phyloP scores from a whole-genome alignment of 1,139 yeast genomes.

The Lodderomyces orthopsilosis region DNA sequence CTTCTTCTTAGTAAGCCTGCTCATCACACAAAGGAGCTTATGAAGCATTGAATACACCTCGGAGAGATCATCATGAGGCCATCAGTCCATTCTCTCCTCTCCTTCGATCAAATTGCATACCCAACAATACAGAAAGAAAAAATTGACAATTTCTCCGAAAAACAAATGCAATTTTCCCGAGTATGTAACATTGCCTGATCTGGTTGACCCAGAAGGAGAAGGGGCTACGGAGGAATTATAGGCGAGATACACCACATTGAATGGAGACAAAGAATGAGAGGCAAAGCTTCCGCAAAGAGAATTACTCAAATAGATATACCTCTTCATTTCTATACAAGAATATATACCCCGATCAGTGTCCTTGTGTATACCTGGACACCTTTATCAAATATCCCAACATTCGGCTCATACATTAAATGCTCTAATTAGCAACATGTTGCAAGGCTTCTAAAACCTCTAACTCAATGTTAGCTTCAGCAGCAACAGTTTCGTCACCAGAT shows the following conservation, averaged over 20 bases:
- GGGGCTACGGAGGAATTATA: neutral
- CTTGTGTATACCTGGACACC: neutral
- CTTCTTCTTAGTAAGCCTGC: too few relatives aligned
- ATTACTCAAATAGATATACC: too few relatives aligned
- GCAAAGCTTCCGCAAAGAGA: too few relatives aligned
- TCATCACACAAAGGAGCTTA: too few relatives aligned
- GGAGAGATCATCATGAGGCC: neutral
- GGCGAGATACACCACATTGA: neutral
- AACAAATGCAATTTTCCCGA: neutral
- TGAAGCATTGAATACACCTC: too few relatives aligned
- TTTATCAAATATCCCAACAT: neutral
- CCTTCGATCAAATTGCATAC: neutral
- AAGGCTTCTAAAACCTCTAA: conserved; percentile 95
- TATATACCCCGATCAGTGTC: neutral
- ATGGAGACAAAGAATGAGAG: neutral
- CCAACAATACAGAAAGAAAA: neutral
- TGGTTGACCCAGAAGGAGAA: neutral
- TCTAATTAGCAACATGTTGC: conserved; percentile 80
- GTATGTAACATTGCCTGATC: neutral
- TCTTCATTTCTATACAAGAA: neutral
- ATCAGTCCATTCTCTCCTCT: neutral
- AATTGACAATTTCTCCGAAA: neutral
- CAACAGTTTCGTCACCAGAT: conserved; percentile 81
- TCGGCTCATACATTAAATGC: neutral
- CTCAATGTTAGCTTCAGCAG: conserved; percentile 94